Percentiles rank a stretch among this genome's conserved stretches.
Conservation (phyloP, 305 asterid genomes). For the Withania somnifera region DNA sequence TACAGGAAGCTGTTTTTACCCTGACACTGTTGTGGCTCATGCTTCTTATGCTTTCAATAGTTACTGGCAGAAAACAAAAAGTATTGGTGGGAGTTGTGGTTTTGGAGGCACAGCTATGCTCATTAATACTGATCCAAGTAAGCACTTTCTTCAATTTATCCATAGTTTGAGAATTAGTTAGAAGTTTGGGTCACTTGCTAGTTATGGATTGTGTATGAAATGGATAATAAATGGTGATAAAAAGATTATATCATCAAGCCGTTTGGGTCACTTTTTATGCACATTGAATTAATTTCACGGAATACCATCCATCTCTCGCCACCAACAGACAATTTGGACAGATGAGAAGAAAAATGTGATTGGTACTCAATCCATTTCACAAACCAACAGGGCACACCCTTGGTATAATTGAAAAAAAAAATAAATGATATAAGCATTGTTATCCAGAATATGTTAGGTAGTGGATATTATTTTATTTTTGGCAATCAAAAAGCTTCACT, state of each 20-base stretch:
- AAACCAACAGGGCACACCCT: too few relatives aligned
- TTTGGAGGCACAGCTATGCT: slow-evolving; percentile 94
- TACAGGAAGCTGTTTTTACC: slow-evolving; percentile 57
- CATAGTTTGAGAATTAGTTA: neutral
- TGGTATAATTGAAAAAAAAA: too few relatives aligned
- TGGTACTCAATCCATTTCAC: too few relatives aligned
- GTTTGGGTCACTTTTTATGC: too few relatives aligned
- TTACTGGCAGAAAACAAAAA: slow-evolving; percentile 84
- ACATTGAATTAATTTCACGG: too few relatives aligned
- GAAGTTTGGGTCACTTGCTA: neutral
- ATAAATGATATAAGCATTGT: neutral
- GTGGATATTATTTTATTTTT: too few relatives aligned
- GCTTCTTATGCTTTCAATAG: slow-evolving; percentile 89
- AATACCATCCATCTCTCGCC: too few relatives aligned
- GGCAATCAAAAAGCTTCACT: too few relatives aligned
- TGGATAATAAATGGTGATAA: too few relatives aligned
- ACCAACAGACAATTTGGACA: too few relatives aligned
- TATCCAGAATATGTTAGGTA: neutral
- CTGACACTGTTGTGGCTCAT: slow-evolving; percentile 61
- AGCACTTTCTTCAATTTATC: slow-evolving; percentile 3
- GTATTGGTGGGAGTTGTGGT: slow-evolving; percentile 65
- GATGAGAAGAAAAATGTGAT: too few relatives aligned
- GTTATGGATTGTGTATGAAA: neutral
- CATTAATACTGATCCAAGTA: slow-evolving; percentile 79
- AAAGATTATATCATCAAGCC: too few relatives aligned